Conservation (phyloP, 208 protist genomes). For the Acanthamoeba royreba region DNA sequence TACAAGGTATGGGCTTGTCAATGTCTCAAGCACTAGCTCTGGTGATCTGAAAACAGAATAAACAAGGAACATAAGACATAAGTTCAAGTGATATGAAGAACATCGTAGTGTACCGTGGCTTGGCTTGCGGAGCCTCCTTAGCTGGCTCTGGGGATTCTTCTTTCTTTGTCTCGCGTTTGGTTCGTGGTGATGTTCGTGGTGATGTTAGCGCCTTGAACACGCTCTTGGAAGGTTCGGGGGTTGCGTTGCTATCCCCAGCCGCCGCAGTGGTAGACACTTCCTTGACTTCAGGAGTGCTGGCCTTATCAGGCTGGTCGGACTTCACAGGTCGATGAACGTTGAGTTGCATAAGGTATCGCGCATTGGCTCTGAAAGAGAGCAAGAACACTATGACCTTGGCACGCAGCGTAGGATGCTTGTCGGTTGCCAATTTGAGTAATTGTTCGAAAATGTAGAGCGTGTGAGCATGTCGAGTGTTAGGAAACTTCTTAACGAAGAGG, state of each 20-base stretch:
- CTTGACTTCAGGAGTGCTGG: neutral
- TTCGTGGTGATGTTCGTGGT: neutral
- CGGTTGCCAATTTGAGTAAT: neutral
- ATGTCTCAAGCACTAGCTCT: neutral
- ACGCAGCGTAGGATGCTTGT: neutral
- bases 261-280: neutral
- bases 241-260: neutral
- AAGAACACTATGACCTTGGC: conserved; percentile 3
- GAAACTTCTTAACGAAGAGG: neutral
- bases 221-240: neutral
- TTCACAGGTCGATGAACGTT: neutral
- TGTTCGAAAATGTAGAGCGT: neutral
- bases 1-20: neutral
- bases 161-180: neutral
- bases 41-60: neutral
- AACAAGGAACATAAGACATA: neutral
- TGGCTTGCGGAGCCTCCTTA: neutral
- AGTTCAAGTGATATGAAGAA: neutral
- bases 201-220: neutral
- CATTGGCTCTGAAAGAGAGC: neutral
- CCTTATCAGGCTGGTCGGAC: neutral
- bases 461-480: neutral
- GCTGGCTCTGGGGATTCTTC: neutral
- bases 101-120: no score
- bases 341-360: conserved; percentile 24